These are phyloP conservation scores for Colletotrichum sp. DNA, from an alignment of 2,329 filamentous ascomycete species.

Conservation along the genomic window DNA sequence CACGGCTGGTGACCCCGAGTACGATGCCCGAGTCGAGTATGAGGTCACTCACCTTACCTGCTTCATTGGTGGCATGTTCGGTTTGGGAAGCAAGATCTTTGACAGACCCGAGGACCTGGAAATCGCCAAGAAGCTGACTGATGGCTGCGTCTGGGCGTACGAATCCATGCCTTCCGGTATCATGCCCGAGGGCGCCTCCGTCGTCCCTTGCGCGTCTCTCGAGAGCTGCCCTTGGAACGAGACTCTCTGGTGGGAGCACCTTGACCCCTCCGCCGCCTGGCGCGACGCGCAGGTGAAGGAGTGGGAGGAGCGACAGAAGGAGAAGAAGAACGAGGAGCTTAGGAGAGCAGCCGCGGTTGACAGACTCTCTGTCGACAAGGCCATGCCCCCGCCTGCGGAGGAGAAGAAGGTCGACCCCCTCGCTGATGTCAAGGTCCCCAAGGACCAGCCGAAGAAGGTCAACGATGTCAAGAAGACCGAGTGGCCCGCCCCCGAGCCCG, in stretches of 20 bases:
- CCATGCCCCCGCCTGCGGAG: neutral
- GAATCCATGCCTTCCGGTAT: slow-evolving; percentile 63
- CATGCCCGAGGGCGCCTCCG: slow-evolving; percentile 64
- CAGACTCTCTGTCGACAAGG: neutral
- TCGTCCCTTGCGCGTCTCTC: slow-evolving; percentile 52
- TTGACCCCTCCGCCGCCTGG: slow-evolving; percentile 51
- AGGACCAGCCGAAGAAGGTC: slow-evolving; percentile 12
- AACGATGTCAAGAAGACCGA: slow-evolving; percentile 19
- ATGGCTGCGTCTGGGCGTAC: slow-evolving; percentile 76
- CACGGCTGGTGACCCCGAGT: slow-evolving; percentile 46
- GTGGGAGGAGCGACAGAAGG: slow-evolving; percentile 48
- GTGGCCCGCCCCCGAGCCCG: slow-evolving; percentile 12
- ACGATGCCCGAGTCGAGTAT: slow-evolving; percentile 54
- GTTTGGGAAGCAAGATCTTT: slow-evolving; percentile 68
- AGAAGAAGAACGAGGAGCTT: slow-evolving; percentile 31
- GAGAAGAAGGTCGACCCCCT: slow-evolving; percentile 7
- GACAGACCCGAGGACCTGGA: slow-evolving; percentile 64
- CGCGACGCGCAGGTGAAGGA: slow-evolving; percentile 47
- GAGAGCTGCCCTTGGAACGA: slow-evolving; percentile 59
- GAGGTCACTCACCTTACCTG: slow-evolving; percentile 70
- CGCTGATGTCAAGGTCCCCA: slow-evolving; percentile 2
- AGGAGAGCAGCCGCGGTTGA: slow-evolving; percentile 18
- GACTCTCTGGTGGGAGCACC: slow-evolving; percentile 51
- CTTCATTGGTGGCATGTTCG: slow-evolving; percentile 75
- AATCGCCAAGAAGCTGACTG: slow-evolving; percentile 66